Base-by-base conservation (phyloP, 352 stramenopile genomes). In the Phytopythium delawarense region DNA sequence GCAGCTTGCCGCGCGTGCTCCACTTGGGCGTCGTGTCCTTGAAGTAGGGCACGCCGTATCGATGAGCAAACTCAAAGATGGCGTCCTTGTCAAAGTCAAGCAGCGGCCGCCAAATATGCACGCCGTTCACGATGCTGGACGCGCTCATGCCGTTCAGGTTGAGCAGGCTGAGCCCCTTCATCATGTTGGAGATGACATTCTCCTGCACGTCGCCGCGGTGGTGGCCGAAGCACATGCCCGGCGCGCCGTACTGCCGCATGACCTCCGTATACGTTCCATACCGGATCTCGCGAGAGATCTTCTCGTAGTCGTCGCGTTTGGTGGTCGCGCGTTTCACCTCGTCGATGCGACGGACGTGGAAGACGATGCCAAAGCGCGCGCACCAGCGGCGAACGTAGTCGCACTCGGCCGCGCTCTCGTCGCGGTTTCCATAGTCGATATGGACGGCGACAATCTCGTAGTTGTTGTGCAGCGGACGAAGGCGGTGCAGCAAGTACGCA, bases 151-250 rank as follows among this genome's bases (percentile, higher is more conserved):
- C 96, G 57, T 95, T 97, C 37, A 99, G 74, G 48, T 97, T 90
- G 4, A 99, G 75, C 18, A 98, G 78, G 61, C 88, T 93, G 66
- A 87, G 79, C 3, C 95, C 95, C 61, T 98, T 98, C 81, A 99
- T 96, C 59, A 97, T 94, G 74, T 99, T 99, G 28, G 92, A 98
- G 52, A 99, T 92, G 20, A 99, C 92, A 74, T 99, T 99, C 76
- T 99, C 97, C 69, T 98, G 80, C n/a, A 99, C 88, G 71, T 99
- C 97, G 20, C 96, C 93, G 25, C 87, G 77, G 75, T 99, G 97
- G 81, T 99, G 97, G 16, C 96, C 97, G 30, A 99, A 93, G 67
- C 98, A 96, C 65, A 99, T 94, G 40, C 95, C 96, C 5, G 96
- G 87, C 51, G 74, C 79, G 16, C 62, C 52, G 64, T 89, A 87